Percentiles rank a stretch among this genome's conserved stretches.
Conservation (phyloP, 805 yeast genomes). For the Sugiyamaella americana region DNA sequence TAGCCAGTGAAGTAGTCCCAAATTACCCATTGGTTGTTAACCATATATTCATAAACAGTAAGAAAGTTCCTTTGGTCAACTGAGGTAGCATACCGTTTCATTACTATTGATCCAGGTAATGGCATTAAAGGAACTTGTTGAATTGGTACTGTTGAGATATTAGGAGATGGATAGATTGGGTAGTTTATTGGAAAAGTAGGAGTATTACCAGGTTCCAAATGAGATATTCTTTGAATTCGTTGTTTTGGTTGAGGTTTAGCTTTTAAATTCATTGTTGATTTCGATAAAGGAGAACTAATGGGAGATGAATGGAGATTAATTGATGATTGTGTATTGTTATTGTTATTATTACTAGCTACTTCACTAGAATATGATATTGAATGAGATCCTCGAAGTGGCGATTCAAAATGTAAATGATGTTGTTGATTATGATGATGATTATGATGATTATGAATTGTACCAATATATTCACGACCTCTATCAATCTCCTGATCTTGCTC, state of each 20-base stretch:
- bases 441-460: too few species aligned
- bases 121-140: constrained; percentile 21
- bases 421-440: not conserved
- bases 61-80: constrained; percentile 65
- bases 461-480: too few species aligned
- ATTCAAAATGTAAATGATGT: not conserved
- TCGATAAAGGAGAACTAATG: too few species aligned
- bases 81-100: constrained; percentile 52
- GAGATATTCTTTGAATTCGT: not conserved
- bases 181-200: constrained; percentile 12
- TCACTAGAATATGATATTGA: too few species aligned
- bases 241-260: not conserved
- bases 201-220: not conserved
- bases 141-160: constrained; percentile 10
- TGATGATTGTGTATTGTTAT: too few species aligned
- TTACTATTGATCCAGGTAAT: constrained; percentile 15
- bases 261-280: too few species aligned
- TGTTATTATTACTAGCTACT: too few species aligned
- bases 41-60: constrained; percentile 64
- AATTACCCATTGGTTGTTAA: constrained; percentile 67
- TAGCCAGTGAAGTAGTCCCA: constrained; percentile 85
- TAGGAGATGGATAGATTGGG: constrained; percentile 26
- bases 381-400: too few species aligned
- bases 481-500: too few species aligned
- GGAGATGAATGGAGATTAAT: too few species aligned